A percentile compares a stretch with the other conserved stretches of the same genome.
phyloP scores from a whole-genome alignment of 805 yeast genomes.

The Yueomyces sp. region DNA sequence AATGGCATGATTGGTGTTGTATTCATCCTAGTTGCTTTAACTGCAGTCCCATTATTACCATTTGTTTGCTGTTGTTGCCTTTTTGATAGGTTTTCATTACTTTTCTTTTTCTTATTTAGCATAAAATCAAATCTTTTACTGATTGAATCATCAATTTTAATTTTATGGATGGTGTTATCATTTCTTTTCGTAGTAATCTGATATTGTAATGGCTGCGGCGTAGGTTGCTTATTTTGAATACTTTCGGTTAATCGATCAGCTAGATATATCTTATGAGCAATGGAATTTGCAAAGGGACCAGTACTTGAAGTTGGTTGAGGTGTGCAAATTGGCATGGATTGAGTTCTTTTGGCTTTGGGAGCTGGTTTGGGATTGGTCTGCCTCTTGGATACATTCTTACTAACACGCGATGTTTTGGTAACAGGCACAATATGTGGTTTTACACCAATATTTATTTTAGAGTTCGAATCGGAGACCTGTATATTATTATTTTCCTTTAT shows the following conservation, averaged over 20 bases:
- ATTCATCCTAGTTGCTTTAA: constrained; percentile 8
- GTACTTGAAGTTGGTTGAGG: constrained; percentile 8
- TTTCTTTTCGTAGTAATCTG: constrained; percentile 16
- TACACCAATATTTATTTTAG: not conserved
- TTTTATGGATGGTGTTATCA: constrained; percentile 14
- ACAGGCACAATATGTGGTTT: not conserved
- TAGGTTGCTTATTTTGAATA: constrained; percentile 2
- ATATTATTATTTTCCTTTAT: not conserved
- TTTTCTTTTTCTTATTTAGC: constrained; percentile 15
- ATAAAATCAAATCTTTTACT: constrained; percentile 24
- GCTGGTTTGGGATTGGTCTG: constrained; percentile 32
- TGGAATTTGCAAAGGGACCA: constrained; percentile 15
- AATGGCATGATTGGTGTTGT: constrained; percentile 7
- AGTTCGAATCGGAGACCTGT: not conserved
- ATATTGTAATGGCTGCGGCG: constrained; percentile 6
- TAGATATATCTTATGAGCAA: constrained; percentile 22
- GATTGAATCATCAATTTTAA: constrained; percentile 18
- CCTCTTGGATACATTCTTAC: constrained; percentile 9
- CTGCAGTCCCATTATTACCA: not conserved
- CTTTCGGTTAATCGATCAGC: constrained; percentile 21
- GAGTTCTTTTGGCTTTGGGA: constrained; percentile 34
- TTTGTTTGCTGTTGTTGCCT: not conserved
- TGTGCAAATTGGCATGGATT: constrained; percentile 30
- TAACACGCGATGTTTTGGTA: not conserved
- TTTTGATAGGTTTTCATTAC: not conserved